Conservation (phyloP, 2,329 filamentous ascomycete genomes). For the Hypoxylon sp. region DNA sequence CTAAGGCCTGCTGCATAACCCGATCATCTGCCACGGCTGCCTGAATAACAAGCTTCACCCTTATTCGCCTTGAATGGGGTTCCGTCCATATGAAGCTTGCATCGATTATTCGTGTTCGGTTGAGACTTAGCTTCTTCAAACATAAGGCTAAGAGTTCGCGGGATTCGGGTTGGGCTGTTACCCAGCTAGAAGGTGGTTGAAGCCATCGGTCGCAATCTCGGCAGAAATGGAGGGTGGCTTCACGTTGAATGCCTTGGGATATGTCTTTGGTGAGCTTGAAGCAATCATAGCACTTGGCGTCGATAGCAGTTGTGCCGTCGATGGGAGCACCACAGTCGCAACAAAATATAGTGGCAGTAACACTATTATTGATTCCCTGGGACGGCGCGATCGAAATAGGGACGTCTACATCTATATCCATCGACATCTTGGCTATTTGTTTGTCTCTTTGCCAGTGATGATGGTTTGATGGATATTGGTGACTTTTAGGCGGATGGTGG, state of each 20-base stretch:
- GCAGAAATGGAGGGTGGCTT: conserved; percentile 92
- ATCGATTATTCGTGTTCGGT: conserved; percentile 94
- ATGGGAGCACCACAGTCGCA: conserved; percentile 98
- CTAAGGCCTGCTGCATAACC: conserved; percentile 91
- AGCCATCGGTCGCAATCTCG: conserved; percentile 96
- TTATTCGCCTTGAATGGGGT: conserved; percentile 91
- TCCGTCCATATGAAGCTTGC: conserved; percentile 99
- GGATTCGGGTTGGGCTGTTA: conserved; percentile 87
- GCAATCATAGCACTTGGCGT: conserved; percentile 95
- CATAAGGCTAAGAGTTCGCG: conserved; percentile 94
- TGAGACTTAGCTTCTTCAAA: conserved; percentile 85
- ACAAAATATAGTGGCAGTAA: conserved; percentile 84
- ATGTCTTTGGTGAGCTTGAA: conserved; percentile 96
- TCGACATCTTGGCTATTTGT: conserved; percentile 63
- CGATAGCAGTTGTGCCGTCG: conserved; percentile 87
- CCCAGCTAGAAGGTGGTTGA: conserved; percentile 87
- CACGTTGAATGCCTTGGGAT: conserved; percentile 89
- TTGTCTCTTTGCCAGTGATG: not conserved
- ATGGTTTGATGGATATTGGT: conserved; percentile 17
- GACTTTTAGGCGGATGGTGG: conserved; percentile 38
- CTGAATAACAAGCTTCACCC: conserved; percentile 96
- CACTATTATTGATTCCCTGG: conserved; percentile 48
- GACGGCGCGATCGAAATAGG: conserved; percentile 63
- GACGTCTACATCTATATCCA: conserved; percentile 72
- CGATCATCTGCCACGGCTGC: conserved; percentile 74